Percentiles rank a stretch among this genome's conserved stretches.
phyloP scores from a whole-genome alignment of 805 yeast genomes.

The Komagataella kurtzmanii region DNA sequence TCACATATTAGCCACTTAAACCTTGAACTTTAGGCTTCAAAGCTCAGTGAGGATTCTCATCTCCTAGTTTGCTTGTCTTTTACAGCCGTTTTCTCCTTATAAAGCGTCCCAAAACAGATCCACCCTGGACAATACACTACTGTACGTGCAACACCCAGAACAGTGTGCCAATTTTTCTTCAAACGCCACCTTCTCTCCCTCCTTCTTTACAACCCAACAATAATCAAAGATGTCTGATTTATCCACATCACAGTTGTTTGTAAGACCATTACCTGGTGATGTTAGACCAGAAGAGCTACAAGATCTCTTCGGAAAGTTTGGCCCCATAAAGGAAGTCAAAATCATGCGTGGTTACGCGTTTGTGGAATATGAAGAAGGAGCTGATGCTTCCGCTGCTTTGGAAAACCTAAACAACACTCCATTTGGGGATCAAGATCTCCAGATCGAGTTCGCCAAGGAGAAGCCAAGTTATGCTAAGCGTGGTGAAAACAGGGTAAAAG shows the following conservation, averaged over 20 bases:
- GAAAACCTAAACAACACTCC: constrained; percentile 29
- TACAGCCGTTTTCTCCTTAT: too few species aligned
- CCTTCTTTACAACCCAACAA: neutral
- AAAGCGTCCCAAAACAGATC: too few species aligned
- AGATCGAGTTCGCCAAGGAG: constrained; percentile 41
- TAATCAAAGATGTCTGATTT: constrained; percentile 10
- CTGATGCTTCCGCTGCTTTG: constrained; percentile 35
- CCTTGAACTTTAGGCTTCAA: too few species aligned
- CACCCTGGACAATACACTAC: neutral
- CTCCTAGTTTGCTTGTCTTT: too few species aligned
- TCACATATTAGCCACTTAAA: neutral
- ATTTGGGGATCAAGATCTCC: constrained; percentile 35
- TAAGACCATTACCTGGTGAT: constrained; percentile 23
- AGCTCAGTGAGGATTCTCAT: too few species aligned
- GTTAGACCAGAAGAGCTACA: constrained; percentile 37
- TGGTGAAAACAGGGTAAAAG: constrained; percentile 63
- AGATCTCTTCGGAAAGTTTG: constrained; percentile 53
- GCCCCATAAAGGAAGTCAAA: constrained; percentile 55
- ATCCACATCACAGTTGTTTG: constrained; percentile 22
- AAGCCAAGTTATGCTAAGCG: constrained; percentile 40
- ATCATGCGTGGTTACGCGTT: constrained; percentile 79
- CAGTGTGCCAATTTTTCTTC: neutral
- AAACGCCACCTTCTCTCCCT: neutral
- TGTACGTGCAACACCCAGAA: neutral
- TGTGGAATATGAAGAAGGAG: constrained; percentile 66